Evolutionary conservation across 2,329 filamentous ascomycete species (phyloP), one percentile per base, ranked within the genome.

Genomic region (Colletotrichum karsti): DNA sequence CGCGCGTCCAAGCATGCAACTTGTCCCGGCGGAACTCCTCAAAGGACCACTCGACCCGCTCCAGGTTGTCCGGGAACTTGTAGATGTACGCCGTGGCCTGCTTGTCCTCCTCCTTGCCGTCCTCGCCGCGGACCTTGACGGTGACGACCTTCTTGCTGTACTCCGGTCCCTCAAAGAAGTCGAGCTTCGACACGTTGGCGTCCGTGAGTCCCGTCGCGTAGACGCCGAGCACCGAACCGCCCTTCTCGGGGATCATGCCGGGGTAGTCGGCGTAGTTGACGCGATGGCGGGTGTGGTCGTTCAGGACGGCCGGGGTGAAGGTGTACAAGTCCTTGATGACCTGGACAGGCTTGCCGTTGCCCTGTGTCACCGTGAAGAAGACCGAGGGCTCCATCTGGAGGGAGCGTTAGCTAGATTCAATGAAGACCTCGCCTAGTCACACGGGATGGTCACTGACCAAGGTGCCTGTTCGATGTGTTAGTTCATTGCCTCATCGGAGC

Each of bases 11-110:
- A 4, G 75, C 64, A 62, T 77, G 77, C 81, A 90, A 81, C 82
- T 94, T 97, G 69, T 96, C 91, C 73, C 85, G 84, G 69, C 91
- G 89, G 77, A 98, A 98, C 70, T 92, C 89, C 53, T 91, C 90
- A 81, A 94, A 96, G 77, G 97, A 93, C 95, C 95, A 98, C 78
- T 97, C 94, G 22, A 82, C 79, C 33, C 87, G 83, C 78, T 97
- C 93, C 18, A 98, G 80, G 0, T 74, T 39, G 0, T 78, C 71
- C 15, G 81, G 77, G 1, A 82, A 70, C 48, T 83, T 82, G 79
- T 87, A 94, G 5, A 94, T 85, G 76, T 95, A 95, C 12, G 89
- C 89, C 57, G 87, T 82, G 3, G 90, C 86, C 68, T 84, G 79
- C 56, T 86, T 84, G 71, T 84, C 81, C 54, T 84, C 75, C 44